These are phyloP conservation scores for Leccinum fuscescens DNA, from an alignment of 1,284 basidiomycete species.

Conservation along the genomic window DNA sequence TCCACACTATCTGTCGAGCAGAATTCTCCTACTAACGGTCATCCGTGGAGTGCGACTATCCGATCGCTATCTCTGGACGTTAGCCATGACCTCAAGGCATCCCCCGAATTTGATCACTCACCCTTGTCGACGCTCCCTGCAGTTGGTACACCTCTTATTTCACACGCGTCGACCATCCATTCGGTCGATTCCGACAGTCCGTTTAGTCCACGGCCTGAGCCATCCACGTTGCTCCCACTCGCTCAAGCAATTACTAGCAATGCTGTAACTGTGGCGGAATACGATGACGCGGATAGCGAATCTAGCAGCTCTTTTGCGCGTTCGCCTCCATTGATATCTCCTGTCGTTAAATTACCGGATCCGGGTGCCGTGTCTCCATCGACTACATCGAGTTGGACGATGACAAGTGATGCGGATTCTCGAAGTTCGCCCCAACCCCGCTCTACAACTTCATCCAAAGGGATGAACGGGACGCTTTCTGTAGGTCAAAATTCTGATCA, in stretches of 20 bases:
- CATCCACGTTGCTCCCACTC: slow-evolving; percentile 19
- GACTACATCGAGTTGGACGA: slow-evolving; percentile 32
- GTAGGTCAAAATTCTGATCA: slow-evolving; percentile 11
- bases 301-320: slow-evolving; percentile 26
- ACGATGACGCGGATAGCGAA: slow-evolving; percentile 20
- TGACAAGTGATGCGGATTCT: slow-evolving; percentile 28
- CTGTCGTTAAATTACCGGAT: slow-evolving; percentile 32
- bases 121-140: slow-evolving; percentile 33
- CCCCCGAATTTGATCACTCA: slow-evolving; percentile 28
- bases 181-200: slow-evolving; percentile 22
- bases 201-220: slow-evolving; percentile 34
- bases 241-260: slow-evolving; percentile 15
- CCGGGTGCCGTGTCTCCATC: slow-evolving; percentile 22
- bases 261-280: slow-evolving; percentile 2
- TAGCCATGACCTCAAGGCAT: slow-evolving; percentile 13
- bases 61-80: slow-evolving; percentile 14
- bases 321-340: slow-evolving; percentile 31
- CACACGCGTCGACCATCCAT: slow-evolving; percentile 12
- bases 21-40: slow-evolving; percentile 23
- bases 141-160: slow-evolving; percentile 31
- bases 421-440: slow-evolving; percentile 10
- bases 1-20: slow-evolving; percentile 36
- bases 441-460: slow-evolving; percentile 13
- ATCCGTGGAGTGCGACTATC: slow-evolving; percentile 13
- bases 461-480: slow-evolving; percentile 9